Percentiles rank a stretch among this genome's conserved stretches.
Conservation (phyloP, 768 basidiomycete genomes). For the Termitomyces sp. region DNA sequence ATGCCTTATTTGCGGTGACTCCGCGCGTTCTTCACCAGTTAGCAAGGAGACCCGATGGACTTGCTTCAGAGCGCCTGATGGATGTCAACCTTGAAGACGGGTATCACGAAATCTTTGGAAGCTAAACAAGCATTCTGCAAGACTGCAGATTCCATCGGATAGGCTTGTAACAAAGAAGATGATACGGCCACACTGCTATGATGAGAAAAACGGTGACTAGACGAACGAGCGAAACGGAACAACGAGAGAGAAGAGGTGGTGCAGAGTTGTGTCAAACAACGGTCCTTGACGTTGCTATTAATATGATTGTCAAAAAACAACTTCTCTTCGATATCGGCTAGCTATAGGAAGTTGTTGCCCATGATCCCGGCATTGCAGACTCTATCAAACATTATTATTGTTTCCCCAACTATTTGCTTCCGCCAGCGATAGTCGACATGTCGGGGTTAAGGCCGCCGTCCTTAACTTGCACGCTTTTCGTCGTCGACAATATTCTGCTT, state of each 20-base stretch:
- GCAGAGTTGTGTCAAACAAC: conserved; percentile 49
- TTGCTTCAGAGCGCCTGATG: conserved; percentile 46
- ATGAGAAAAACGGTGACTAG: not conserved
- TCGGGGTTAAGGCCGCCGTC: conserved; percentile 49
- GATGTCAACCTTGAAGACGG: not conserved
- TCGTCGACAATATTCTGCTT: conserved; percentile 26
- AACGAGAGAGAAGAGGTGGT: conserved; percentile 36
- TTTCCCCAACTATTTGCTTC: conserved; percentile 38
- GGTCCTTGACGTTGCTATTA: conserved; percentile 53
- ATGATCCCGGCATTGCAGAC: conserved; percentile 55
- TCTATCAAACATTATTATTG: conserved; percentile 41
- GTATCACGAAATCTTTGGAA: conserved; percentile 33
- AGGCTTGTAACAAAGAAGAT: conserved; percentile 52
- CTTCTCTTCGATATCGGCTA: conserved; percentile 40
- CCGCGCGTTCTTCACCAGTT: conserved; percentile 50
- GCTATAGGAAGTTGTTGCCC: conserved; percentile 38
- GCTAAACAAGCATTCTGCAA: conserved; percentile 46
- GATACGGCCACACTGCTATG: conserved; percentile 39
- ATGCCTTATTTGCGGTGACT: conserved; percentile 53
- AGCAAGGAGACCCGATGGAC: conserved; percentile 48
- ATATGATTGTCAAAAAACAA: conserved; percentile 45
- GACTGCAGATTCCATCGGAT: conserved; percentile 34
- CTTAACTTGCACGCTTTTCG: conserved; percentile 33
- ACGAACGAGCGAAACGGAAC: conserved; percentile 9
- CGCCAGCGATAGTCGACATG: conserved; percentile 41